Evolutionary conservation across 441 rosid genomes (phyloP), one percentile per base, ranked within the genome.

Genomic region (Flueggea neowawraea): DNA sequence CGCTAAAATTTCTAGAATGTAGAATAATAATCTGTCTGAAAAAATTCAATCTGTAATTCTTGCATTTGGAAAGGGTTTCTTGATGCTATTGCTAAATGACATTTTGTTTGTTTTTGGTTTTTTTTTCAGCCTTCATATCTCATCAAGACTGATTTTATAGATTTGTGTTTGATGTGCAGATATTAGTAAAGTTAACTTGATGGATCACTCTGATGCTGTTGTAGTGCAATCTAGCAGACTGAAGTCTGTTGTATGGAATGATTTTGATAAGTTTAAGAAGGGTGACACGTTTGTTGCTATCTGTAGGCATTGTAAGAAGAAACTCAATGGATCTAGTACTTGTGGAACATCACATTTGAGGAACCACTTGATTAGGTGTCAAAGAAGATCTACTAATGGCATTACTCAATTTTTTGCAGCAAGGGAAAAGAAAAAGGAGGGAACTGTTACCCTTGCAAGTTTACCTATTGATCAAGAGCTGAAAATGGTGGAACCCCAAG

Each of bases 261-360:
- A 94, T 89, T 90, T 90, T 61, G 95, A 94, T 75, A 83, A 95
- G 74, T 80, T 94, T 61, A 84, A 85, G 64, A 94, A 90, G 68
- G 96, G 89, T 39, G 97, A 93, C 66, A 75, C 83, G 14, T 94
- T 93, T 64, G 84, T 88, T 74, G 98, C 97, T 61, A 87, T 94
- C 22, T 94, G 98, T 62, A 73, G 84, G 53, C 97, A 90, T 49
- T 94, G 98, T 57, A 84, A 90, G 69, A 90, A 94, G 82, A 90
- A 79, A 66, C 96, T 94, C 59, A 94, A 97, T 47, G 99, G 99
- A 28, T 94, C 99, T 10, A 94, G 99, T 75, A 94, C 90, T 62
- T 89, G 98, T n/a, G 98, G 97, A 44, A 94, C 98, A 10, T 87
- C 98, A 17, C 98, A 94, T 75, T 85, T 94, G 61, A 83, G 98